Evolutionary conservation across 2,329 filamentous ascomycete species (phyloP), one percentile per base, ranked within the genome.

Genomic region (Fusarium solani-melongenae): DNA sequence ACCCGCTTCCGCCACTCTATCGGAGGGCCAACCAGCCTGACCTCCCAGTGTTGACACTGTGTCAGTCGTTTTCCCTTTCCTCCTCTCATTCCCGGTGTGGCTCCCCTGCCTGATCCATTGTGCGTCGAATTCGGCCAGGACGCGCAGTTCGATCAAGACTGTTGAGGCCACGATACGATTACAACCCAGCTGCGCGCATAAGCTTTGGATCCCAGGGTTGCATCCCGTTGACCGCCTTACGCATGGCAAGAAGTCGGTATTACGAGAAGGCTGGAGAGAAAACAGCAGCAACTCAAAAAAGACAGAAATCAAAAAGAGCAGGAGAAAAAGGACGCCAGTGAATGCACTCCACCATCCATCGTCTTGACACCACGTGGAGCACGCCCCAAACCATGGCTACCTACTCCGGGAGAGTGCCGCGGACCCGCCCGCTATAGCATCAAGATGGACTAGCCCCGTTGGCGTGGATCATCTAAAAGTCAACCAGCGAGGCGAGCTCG

Each of bases 331-430:
- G 49, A 65, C 67, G 53, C 64, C 64, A 34, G 55, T 24, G 46
- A 73, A 71, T 70, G 66, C 66, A 66, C 74, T 76, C 76, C 73
- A 75, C 73, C 67, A 67, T 64, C 72, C 56, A 67, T 74, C 69
- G 62, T 71, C 74, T 72, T 73, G 70, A 75, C 66, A 76, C 74
- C 77, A 79, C 77, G 77, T 79, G 77, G 77, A 78, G 73, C 69
- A 53, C 69, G 67, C 69, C 74, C 75, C 68, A 78, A 76, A 75
- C 61, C 60, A 73, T 72, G 67, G 64, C 73, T 73, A 71, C 71
- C 58, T 73, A 64, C 71, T 65, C 75, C 77, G 77, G 77, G 73
- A 79, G 64, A 62, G 64, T 76, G 74, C 77, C 77, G 76, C 77
- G 77, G 76, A 78, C 76, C 77, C 77, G 70, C 69, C 69, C 67